Evolutionary conservation across 2,329 filamentous ascomycete species (phyloP), one percentile per base, ranked within the genome.

Genomic region (Pseudogymnoascus sp.): DNA sequence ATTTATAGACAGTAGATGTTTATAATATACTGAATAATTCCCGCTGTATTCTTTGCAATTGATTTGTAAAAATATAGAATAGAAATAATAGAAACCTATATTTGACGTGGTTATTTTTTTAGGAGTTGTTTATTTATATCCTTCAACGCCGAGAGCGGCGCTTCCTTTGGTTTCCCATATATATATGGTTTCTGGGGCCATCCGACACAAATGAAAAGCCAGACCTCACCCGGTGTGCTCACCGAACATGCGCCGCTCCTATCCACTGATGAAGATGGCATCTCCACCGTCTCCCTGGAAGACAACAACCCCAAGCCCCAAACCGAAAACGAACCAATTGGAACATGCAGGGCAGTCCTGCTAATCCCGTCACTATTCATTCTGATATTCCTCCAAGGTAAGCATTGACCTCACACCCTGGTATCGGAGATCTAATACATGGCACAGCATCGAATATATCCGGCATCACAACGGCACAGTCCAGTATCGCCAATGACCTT

Each of bases 381-480:
- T 1, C 75, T 87, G 59, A 83, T 87, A 28, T 87, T 87, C 67
- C 71, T 87, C 14, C 83, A 85, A 78, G 82, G 83, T 82, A 73
- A 59, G 70, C 61, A 16, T 33, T 28, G 38, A 62, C 60, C 60
- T 25, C 28, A 61, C 60, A 31, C 5, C 6, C 25, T n/a, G 40
- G 25, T 5, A n/a, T 16, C 3, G 38, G 7, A 60, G 8, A 35
- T 23, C 60, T 65, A 41, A 64, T 38, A 35, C 35, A 55, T 12
- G 9, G 12, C n/a, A 61, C 62, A 73, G 71, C 71, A 31, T 67
- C 83, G 65, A 95, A 95, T 70, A 90, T 93, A 75, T 90, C 87
- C 11, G 86, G 91, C 68, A 87, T 96, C 71, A 90, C 89, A 5
- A 93, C 91, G 62, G 89, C 88, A 1, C 91, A 95, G 75, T 90